Base-by-base conservation (phyloP, 1,139 yeast species). In the Pichia norvegensis region DNA sequence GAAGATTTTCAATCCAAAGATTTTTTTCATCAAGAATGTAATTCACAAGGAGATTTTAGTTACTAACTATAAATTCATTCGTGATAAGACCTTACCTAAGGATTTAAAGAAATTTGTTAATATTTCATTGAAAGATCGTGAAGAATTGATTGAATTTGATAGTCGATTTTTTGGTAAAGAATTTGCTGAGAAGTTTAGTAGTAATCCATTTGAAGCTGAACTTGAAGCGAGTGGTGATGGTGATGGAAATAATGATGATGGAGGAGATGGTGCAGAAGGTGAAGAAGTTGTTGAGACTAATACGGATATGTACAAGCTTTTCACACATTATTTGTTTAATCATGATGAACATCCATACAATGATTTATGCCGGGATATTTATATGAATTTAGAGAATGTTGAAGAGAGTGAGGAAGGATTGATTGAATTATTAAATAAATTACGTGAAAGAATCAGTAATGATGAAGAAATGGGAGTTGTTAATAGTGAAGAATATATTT, bases 31-130 rank as follows among this genome's bases (percentile, higher is more conserved):
- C 51, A 77, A 74, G 55, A 88, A 88, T 65, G 73, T 90, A 54
- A 82, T 92, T 52, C 77, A 81, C 38, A 90, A 88, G 59, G 97
- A 90, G 62, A 70, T 90, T 33, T 74, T 97, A 53, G 72, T 92
- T 48, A 82, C 88, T 25, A 77, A 72, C 55, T 78, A 82, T 41
- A 76, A 76, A 51, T 77, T 86, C 49, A 84, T 92, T 46, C 45
- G 44, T 20, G 75, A 76, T 53, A 84, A 79, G 31, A 84, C 95
- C 42, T 73, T 92, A 50, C 87, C 95, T 1, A 76, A 70, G 8
- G 95, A 85, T 56, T 84, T 88, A 57, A 70, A 75, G 54, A 67
- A 73, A 51, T 80, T 82, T 58, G 71, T 87, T 59, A 78, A 83
- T 52, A 62, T 68, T 21, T 73, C 81, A 1, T 62, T 69, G 57